Conservation (phyloP, 2,329 filamentous ascomycete genomes). For the Fusarium napiforme region DNA sequence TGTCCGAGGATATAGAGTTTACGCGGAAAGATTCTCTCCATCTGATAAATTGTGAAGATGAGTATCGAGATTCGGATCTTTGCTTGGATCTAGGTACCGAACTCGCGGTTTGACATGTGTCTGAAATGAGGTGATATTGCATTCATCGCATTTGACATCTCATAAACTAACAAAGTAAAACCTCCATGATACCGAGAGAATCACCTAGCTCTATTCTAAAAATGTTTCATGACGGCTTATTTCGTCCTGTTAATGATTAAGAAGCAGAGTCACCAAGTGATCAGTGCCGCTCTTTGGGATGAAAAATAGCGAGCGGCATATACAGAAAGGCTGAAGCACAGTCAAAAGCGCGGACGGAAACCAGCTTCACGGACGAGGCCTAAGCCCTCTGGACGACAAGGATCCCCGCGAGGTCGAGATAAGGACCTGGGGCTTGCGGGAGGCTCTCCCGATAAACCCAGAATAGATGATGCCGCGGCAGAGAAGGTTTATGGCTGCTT, state of each 20-base stretch:
- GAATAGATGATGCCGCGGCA: slow-evolving; percentile 9
- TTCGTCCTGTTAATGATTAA: background rate
- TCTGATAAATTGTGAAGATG: background rate
- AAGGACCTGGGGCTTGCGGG: slow-evolving; percentile 6
- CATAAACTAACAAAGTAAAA: background rate
- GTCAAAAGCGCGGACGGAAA: slow-evolving; percentile 5
- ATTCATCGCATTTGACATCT: background rate
- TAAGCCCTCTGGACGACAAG: slow-evolving; percentile 1
- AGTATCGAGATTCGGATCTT: background rate
- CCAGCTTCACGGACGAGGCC: slow-evolving; percentile 9
- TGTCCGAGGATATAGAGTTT: background rate
- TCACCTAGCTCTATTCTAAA: background rate
- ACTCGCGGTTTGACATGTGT: background rate
- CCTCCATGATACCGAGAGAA: background rate
- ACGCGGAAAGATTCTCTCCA: background rate
- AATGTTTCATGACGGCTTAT: background rate
- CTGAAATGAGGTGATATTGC: background rate
- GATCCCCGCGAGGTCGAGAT: slow-evolving; percentile 14
- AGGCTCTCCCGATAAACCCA: slow-evolving; percentile 10
- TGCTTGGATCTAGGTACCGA: background rate
- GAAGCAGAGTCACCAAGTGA: slow-evolving; percentile 8
- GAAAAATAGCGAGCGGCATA: slow-evolving; percentile 13
- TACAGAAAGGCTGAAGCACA: background rate
- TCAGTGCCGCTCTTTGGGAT: slow-evolving; percentile 7
- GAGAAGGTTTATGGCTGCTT: background rate